phyloP scores from a whole-genome alignment of 345 rosid genomes.

The Draba incana region DNA sequence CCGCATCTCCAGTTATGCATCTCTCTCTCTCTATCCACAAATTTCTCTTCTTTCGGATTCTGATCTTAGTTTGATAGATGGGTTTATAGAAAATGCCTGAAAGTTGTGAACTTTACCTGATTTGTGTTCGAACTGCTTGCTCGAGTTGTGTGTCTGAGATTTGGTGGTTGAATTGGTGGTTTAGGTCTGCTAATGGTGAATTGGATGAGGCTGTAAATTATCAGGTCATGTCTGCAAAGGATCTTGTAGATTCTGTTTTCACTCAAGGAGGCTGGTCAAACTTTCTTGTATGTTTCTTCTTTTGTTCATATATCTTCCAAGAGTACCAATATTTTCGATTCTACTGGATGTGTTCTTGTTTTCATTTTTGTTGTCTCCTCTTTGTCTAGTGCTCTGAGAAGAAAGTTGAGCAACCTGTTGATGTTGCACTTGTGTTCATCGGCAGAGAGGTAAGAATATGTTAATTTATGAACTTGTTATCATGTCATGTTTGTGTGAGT shows the following conservation, averaged over 20 bases:
- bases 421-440: conserved; percentile 80
- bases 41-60: neutral
- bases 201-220: conserved; percentile 60
- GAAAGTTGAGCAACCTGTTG: conserved; percentile 58
- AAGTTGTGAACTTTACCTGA: conserved; percentile 18
- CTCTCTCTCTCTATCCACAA: neutral
- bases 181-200: conserved; percentile 42
- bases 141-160: neutral
- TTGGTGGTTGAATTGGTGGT: neutral
- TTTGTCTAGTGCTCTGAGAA: conserved; percentile 63
- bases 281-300: conserved; percentile 56
- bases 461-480: neutral
- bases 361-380: conserved; percentile 5
- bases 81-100: neutral
- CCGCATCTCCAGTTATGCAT: conserved; percentile 51
- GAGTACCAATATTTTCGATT: neutral
- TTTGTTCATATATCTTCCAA: neutral
- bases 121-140: neutral
- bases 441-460: conserved; percentile 74
- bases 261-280: conserved; percentile 80
- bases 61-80: conserved; percentile 21
- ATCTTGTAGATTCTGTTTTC: conserved; percentile 71
- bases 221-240: conserved; percentile 69
- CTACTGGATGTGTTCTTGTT: conserved; percentile 9
- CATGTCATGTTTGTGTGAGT: neutral